Evolutionary conservation across 129 eudicot genomes (phyloP).

Genomic region (Saposhnikovia divaricata): DNA sequence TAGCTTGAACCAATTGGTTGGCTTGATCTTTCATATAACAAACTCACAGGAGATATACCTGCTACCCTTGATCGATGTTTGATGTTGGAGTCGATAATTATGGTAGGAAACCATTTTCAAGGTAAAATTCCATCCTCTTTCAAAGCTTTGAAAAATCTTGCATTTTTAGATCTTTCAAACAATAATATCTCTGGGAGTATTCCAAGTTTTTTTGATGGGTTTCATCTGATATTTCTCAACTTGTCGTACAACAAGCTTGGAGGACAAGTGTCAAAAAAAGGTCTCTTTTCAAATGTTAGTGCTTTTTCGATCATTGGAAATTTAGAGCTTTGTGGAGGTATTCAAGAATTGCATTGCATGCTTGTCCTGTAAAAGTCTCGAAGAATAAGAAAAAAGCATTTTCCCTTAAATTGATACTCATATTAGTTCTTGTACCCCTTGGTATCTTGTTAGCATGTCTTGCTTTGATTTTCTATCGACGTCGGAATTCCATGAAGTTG

Average conservation of each 20-base stretch:
- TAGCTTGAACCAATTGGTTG: neutral
- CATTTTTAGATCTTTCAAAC: slow-evolving; percentile 5
- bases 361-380: neutral
- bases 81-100: neutral
- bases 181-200: slow-evolving; percentile 14
- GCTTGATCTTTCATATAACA: neutral
- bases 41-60: neutral
- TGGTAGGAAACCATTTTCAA: neutral
- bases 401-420: neutral
- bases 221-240: neutral
- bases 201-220: slow-evolving; percentile 1
- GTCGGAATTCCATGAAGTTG: neutral
- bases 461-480: neutral
- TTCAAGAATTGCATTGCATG: neutral
- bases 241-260: slow-evolving; percentile 4
- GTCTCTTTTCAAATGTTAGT: neutral
- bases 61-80: neutral
- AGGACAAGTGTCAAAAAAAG: slow-evolving; percentile 4
- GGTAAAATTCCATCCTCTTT: slow-evolving; percentile 6
- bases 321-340: slow-evolving; percentile 9
- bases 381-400: neutral
- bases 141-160: neutral
- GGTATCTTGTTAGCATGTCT: neutral
- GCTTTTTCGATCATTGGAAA: neutral
- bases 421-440: neutral